These are phyloP conservation scores for Epithemia pelagica DNA, from an alignment of 108 stramenopile genomes.

Conservation along the genomic window DNA sequence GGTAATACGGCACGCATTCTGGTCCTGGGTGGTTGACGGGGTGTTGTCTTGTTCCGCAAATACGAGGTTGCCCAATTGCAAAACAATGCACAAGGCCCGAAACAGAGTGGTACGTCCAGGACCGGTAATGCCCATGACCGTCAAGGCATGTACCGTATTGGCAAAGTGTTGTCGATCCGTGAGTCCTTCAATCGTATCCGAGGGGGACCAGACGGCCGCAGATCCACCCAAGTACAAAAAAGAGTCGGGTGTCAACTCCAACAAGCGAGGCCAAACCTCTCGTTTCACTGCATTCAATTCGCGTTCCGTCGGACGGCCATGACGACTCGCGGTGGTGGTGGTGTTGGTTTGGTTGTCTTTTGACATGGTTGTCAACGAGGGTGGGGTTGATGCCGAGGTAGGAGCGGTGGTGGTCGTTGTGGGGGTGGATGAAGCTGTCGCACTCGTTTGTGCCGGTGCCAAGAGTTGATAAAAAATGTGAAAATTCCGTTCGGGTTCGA, in stretches of 20 bases:
- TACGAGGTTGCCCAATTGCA: constrained; percentile 85
- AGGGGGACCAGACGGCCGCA: constrained; percentile 49
- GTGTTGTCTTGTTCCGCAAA: no score
- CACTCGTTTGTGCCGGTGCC: no score
- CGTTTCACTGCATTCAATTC: constrained; percentile 40
- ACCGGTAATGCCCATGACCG: constrained; percentile 56
- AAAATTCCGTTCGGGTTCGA: constrained; percentile 94
- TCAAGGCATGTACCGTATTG: constrained; percentile 59
- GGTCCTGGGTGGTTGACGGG: constrained; percentile 41
- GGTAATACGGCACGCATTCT: constrained; percentile 59
- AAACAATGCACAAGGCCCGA: constrained; percentile 71
- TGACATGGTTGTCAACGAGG: constrained; percentile 40
- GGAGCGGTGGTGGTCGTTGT: not conserved
- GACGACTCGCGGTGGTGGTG: not conserved
- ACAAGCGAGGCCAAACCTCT: constrained; percentile 50
- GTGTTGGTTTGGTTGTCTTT: constrained; percentile 33
- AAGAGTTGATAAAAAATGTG: constrained; percentile 98
- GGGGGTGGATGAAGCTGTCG: no score
- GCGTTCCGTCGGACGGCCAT: not conserved
- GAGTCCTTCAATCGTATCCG: constrained; percentile 68
- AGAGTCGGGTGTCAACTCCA: constrained; percentile 59
- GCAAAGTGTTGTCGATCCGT: constrained; percentile 63
- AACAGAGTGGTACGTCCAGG: constrained; percentile 49
- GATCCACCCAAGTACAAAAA: constrained; percentile 58
- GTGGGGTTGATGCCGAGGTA: not conserved